Base-by-base conservation (phyloP, 495 filamentous ascomycete genomes). In the Beverwykella pulmonaria region DNA sequence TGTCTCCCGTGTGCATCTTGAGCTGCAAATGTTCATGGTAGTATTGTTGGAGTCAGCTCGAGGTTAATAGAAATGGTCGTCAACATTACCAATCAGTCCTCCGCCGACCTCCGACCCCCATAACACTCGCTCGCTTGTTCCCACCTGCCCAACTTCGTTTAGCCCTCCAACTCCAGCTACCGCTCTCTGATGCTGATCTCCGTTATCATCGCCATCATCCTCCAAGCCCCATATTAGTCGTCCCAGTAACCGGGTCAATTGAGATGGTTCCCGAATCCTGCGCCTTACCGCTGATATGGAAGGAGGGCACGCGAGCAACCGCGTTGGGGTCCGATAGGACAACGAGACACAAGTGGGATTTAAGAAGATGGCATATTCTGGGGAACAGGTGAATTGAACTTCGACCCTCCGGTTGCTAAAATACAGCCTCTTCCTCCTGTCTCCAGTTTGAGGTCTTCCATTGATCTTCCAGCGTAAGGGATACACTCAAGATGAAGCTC, bases 91-190 rank as follows among this genome's bases (percentile, higher is more conserved):
- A 26, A 32, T 55, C 52, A 25, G 32, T 8, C 36, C 26, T 23
- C 15, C 55, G 55, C 55, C 36, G 55, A 58, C 32, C 55, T 58
- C 55, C 55, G 55, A 41, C 20, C 22, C 20, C 22, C 34, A 17
- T 46, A 17, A 25, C 55, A 17, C 26, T 7, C 55, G 26, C 30
- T 4, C 1, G 55, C 52, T 20, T 20, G 7, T 46, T 46, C 20
- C 34, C 36, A 58, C 55, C 55, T 58, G 44, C 32, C 55, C n/a
- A 15, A 39, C 32, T 32, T 2, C 20, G 30, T 32, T 20, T 41
- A 58, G 55, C 20, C 12, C 48, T 8, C 9, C 48, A 6, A 23
- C 8, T 12, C 3, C 15, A 44, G 17, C 39, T 14, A 44, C 39
- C 8, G 3, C 8, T 44, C 17, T n/a, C 17, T 44, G 9, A 15